Evolutionary conservation across 2,329 filamentous ascomycete species (phyloP), one percentile per base, ranked within the genome.

Genomic region (Colletotrichum eremochloae): DNA sequence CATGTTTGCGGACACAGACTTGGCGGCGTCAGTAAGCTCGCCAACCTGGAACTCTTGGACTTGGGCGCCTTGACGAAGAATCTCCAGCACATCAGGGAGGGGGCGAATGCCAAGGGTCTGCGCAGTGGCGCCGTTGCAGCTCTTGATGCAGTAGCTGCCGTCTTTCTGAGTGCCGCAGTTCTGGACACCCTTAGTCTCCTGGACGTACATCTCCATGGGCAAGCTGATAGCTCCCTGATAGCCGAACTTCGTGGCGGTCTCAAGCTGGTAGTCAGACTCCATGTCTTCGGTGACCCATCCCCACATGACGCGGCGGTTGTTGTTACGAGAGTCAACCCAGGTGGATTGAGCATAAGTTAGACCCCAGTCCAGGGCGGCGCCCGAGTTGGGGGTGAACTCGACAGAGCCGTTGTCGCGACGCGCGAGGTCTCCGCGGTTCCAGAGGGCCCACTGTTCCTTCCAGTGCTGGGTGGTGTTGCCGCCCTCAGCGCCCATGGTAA

Each of bases 391-490:
- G 1, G 60, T 67, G 52, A 74, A 74, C 57, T 70, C 63, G 42
- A 74, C 67, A 38, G 73, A 74, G 46, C 73, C 73, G 48, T 74
- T 74, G 42, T 65, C 67, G n/a, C 73, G 71, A 50, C 63, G 71
- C 24, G 67, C 61, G 18, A 74, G 18, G 48, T 71, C 67, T 15
- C 73, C 73, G 31, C 73, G 73, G 71, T 73, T 73, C 73, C 73
- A 74, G 29, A 74, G 55, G 15, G 73, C 67, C 73, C 73, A 74
- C 44, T 71, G 67, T 63, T 74, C 73, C 31, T 48, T 60, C 73
- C 73, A 74, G 73, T 74, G 73, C 36, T 31, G 20, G 5, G 73
- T 73, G 24, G 73, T 74, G 73, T 74, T 74, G 42, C 73, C 73
- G 40, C 73, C 73, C 63, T 74, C 73, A 3, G 71, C 57, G 12